phyloP scores from a whole-genome alignment of 2,329 filamentous ascomycete genomes.

The Colletotrichum kahawae region DNA sequence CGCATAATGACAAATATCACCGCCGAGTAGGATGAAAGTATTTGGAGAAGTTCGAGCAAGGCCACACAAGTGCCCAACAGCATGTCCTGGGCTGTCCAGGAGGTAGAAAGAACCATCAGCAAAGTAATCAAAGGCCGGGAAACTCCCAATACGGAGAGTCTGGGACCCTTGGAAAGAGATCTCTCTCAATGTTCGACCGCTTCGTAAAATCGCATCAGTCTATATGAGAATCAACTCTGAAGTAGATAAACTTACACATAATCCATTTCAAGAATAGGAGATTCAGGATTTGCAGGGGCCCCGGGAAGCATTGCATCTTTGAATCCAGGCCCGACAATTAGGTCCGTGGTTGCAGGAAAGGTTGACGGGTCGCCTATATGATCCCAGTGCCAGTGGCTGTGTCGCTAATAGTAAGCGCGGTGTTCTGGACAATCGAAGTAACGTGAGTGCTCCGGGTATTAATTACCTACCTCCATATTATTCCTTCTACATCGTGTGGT shows the following conservation, averaged over 20 bases:
- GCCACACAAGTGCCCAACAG: conserved; percentile 45
- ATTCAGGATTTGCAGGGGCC: conserved; percentile 43
- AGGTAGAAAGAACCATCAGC: conserved; percentile 47
- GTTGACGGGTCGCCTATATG: conserved; percentile 55
- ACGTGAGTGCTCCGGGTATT: background rate
- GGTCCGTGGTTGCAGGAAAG: conserved; percentile 49
- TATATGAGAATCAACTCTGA: background rate
- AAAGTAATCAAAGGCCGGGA: conserved; percentile 45
- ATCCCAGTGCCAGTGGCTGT: conserved; percentile 55
- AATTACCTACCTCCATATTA: conserved; percentile 13
- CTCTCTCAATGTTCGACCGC: conserved; percentile 31
- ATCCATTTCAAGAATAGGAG: conserved; percentile 38
- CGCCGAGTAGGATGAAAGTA: conserved; percentile 47
- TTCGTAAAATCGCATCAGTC: background rate
- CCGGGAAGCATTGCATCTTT: conserved; percentile 49
- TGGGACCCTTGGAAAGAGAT: conserved; percentile 26
- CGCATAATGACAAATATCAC: conserved; percentile 45
- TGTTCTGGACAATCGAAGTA: background rate
- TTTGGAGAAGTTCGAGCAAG: conserved; percentile 42
- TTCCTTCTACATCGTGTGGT: conserved; percentile 6
- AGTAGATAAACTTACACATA: conserved; percentile 24
- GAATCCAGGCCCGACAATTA: conserved; percentile 60
- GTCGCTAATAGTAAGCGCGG: background rate
- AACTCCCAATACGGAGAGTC: conserved; percentile 37
- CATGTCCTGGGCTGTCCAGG: conserved; percentile 45